Percentiles rank a stretch among this genome's conserved stretches.
phyloP scores from a whole-genome alignment of 2,329 filamentous ascomycete genomes.

The Colletotrichum nymphaeae region DNA sequence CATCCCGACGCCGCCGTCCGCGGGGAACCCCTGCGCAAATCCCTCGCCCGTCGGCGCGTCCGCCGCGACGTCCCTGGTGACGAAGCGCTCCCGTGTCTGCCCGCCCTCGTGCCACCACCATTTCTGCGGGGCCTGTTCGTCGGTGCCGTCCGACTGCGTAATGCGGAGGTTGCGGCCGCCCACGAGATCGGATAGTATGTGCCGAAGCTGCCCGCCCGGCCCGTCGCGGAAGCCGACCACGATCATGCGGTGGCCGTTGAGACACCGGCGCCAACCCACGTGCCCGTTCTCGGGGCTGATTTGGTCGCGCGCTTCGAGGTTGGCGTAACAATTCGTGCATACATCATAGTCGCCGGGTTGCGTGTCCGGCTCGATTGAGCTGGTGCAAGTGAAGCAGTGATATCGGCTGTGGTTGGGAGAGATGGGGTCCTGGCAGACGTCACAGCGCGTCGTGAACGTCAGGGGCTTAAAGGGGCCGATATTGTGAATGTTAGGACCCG shows the following conservation, averaged over 20 bases:
- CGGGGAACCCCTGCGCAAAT: conserved; percentile 67
- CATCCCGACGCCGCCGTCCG: conserved; percentile 79
- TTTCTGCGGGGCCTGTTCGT: conserved; percentile 50
- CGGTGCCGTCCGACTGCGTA: conserved; percentile 55
- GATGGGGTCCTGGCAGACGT: conserved; percentile 81
- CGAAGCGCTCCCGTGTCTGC: conserved; percentile 57
- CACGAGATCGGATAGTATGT: conserved; percentile 78
- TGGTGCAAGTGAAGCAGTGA: conserved; percentile 83
- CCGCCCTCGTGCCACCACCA: conserved; percentile 64
- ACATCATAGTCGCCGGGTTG: conserved; percentile 85
- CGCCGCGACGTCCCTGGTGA: conserved; percentile 62
- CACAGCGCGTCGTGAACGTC: conserved; percentile 80
- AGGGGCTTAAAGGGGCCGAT: conserved; percentile 73
- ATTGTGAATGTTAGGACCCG: conserved; percentile 56
- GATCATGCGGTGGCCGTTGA: conserved; percentile 85
- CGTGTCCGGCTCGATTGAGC: conserved; percentile 57
- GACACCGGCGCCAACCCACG: conserved; percentile 85
- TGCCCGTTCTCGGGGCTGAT: conserved; percentile 82
- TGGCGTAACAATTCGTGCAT: conserved; percentile 81
- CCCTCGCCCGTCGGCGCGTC: conserved; percentile 50
- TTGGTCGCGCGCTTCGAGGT: conserved; percentile 70
- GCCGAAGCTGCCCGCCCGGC: conserved; percentile 73
- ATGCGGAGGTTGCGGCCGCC: conserved; percentile 79
- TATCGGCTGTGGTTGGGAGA: conserved; percentile 76
- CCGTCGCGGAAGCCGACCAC: conserved; percentile 80